A percentile compares a stretch with the other conserved stretches of the same genome.
These are phyloP conservation scores for Actinomucor elegans DNA, from an alignment of 371 early-diverging fungal species.

Conservation along the genomic window DNA sequence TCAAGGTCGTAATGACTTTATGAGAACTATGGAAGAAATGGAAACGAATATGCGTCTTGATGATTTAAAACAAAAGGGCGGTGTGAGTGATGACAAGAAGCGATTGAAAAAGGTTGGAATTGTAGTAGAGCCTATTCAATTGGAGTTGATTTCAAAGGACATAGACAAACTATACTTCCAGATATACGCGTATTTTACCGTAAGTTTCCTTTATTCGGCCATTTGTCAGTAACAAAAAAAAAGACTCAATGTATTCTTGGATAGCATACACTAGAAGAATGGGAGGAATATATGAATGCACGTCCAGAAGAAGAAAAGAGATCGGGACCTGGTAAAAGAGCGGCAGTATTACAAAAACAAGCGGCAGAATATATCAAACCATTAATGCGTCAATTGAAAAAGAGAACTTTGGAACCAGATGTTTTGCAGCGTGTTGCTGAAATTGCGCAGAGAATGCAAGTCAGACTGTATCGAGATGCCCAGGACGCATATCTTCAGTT, in stretches of 20 bases:
- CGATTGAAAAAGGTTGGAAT: constrained; percentile 38
- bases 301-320: constrained; percentile 77
- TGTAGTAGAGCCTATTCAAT: constrained; percentile 42
- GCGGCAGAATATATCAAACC: constrained; percentile 88
- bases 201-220: too few relatives aligned
- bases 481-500: constrained; percentile 93
- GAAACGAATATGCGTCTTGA: constrained; percentile 83
- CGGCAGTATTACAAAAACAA: constrained; percentile 82
- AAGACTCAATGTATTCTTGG: too few relatives aligned
- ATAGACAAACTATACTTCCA: constrained; percentile 74
- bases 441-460: constrained; percentile 82
- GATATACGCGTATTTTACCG: constrained; percentile 79
- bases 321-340: constrained; percentile 75
- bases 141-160: constrained; percentile 71
- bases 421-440: constrained; percentile 87
- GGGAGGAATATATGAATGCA: constrained; percentile 81
- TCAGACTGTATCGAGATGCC: constrained; percentile 89
- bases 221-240: neutral
- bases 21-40: constrained; percentile 79
- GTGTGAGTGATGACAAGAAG: constrained; percentile 40
- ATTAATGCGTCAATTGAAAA: constrained; percentile 84
- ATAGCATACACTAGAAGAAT: constrained; percentile 79
- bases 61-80: constrained; percentile 62
- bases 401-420: constrained; percentile 77
- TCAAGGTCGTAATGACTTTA: constrained; percentile 88